Base-by-base conservation (phyloP, 208 protist species). In the Trypanosoma brucei region DNA sequence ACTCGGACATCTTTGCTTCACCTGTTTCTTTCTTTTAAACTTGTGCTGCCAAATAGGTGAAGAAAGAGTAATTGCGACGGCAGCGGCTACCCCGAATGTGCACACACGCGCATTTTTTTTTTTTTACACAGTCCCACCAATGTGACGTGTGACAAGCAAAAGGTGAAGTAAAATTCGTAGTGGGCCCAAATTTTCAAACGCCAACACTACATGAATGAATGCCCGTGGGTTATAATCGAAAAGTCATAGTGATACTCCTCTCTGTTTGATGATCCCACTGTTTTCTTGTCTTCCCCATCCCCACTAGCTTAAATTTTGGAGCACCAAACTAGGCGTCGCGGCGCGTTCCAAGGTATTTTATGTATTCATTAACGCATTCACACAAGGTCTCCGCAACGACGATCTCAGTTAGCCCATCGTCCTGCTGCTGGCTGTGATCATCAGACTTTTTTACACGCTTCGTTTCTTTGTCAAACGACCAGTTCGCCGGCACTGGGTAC, bases 311-410 rank as follows among this genome's bases (percentile, higher is more conserved):
- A 46, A 46, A 46, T 11, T 46, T 11, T 11, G 11, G 8, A 46
- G 42, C 11, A 46, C 42, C 49, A 6, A 77, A 36, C 37, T 30
- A 46, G 36, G 83, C 77, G 62, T 92, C 86, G 34, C 77, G 78
- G 30, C 86, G 74, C 7, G 88, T 87, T n/a, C 78, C 69, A 11
- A 94, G 73, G 60, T 79, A 94, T 6, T 64, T 39, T 6, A 94
- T 62, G 42, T 94, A 91, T 14, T 70, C 66, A 39, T 94, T 66
- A 11, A 90, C 76, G 3, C 71, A 65, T 40, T 72, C 73, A 31
- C 77, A 72, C 8, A 80, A 55, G 13, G 63, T 48, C 0, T 51
- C 73, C 0, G 83, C 77, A 62, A 88, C 84, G 40, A 91, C 62
- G 3, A 69, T 65, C 13, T 67, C 64, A 13, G 60, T 54, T 9